Conservation (phyloP, 148 eudicot genomes). For the Nyssa sinensis region DNA sequence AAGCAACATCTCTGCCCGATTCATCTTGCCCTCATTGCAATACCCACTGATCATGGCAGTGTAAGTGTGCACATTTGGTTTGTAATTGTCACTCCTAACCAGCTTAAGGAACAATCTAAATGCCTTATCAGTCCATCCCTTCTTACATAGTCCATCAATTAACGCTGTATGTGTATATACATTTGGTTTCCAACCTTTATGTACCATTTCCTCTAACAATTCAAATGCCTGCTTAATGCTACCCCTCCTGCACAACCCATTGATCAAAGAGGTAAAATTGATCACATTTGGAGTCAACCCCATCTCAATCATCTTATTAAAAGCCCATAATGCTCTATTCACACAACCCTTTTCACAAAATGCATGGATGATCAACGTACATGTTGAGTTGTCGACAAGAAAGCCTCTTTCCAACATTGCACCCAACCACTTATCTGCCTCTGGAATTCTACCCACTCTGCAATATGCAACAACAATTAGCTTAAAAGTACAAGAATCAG, state of each 20-base stretch:
- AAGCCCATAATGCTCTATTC: slow-evolving; percentile 62
- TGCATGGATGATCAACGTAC: slow-evolving; percentile 56
- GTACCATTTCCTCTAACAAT: slow-evolving; percentile 86
- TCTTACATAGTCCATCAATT: slow-evolving; percentile 89
- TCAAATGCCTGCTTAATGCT: slow-evolving; percentile 84
- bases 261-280: slow-evolving; percentile 73
- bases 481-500: slow-evolving; percentile 57
- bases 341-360: slow-evolving; percentile 54
- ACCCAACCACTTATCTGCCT: slow-evolving; percentile 70
- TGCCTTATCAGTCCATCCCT: slow-evolving; percentile 98
- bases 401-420: slow-evolving; percentile 57
- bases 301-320: slow-evolving; percentile 60
- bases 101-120: slow-evolving; percentile 92
- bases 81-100: slow-evolving; percentile 79
- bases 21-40: slow-evolving; percentile 75
- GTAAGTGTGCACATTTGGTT: slow-evolving; percentile 83
- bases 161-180: slow-evolving; percentile 81
- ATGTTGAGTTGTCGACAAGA: slow-evolving; percentile 64
- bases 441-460: slow-evolving; percentile 43
- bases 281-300: slow-evolving; percentile 77
- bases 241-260: slow-evolving; percentile 77
- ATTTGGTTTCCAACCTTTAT: slow-evolving; percentile 87
- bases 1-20: slow-evolving; percentile 81
- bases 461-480: slow-evolving; percentile 65
- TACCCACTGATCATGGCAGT: slow-evolving; percentile 89